Conservation (phyloP, 2,329 filamentous ascomycete species). For the Tricladium varicosporioides region DNA sequence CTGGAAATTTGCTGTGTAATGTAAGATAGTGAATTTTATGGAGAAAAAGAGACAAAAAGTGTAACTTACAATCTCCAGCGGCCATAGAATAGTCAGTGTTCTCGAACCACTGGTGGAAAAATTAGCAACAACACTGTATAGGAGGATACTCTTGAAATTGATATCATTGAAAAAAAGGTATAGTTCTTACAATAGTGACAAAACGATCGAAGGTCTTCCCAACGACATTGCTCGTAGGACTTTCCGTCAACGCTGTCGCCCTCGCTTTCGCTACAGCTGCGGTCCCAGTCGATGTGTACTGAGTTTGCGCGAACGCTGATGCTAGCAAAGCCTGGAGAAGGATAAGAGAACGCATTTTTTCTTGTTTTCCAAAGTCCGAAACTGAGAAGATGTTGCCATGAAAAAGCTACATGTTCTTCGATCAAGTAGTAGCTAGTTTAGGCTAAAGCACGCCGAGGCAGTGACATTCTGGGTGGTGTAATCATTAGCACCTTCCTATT, state of each 20-base stretch:
- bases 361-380: neutral
- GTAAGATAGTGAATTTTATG: neutral
- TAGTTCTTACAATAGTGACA: slow-evolving; percentile 49
- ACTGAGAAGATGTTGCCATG: neutral
- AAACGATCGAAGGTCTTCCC: slow-evolving; percentile 73
- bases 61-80: slow-evolving; percentile 52
- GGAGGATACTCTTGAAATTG: too few relatives aligned
- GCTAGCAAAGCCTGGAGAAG: neutral
- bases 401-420: too few relatives aligned
- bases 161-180: neutral
- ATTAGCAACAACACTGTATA: too few relatives aligned
- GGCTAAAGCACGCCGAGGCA: too few relatives aligned
- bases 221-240: slow-evolving; percentile 60
- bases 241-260: slow-evolving; percentile 59
- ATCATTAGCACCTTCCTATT: too few relatives aligned
- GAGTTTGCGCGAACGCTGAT: slow-evolving; percentile 35
- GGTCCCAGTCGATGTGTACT: slow-evolving; percentile 20
- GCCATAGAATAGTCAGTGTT: slow-evolving; percentile 69
- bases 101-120: slow-evolving; percentile 56
- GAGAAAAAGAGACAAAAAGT: slow-evolving; percentile 11
- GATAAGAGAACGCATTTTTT: neutral
- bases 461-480: too few relatives aligned
- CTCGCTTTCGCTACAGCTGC: slow-evolving; percentile 31
- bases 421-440: too few relatives aligned
- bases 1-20: slow-evolving; percentile 42